Evolutionary conservation across 2,329 filamentous ascomycete genomes (phyloP), one percentile per base, ranked within the genome.

Genomic region (Nannizzia gypsea): DNA sequence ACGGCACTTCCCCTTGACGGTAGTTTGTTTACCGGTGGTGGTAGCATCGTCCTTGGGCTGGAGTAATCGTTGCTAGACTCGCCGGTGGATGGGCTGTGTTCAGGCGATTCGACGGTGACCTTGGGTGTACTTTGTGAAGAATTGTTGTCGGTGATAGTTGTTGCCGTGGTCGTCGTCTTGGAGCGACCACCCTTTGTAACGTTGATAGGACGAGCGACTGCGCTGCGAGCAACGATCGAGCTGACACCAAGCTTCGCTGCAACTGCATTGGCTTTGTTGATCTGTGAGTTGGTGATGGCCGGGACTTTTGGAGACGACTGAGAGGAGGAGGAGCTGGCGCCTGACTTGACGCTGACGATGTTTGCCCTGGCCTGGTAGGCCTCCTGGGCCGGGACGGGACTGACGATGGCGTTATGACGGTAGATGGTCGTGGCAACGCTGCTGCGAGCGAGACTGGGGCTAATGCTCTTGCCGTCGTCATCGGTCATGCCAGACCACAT

Each of bases 381-480:
- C 58, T 90, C 93, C 68, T 93, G 90, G 0, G 90, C 90, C 0
- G 91, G 87, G 60, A 86, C 76, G 1, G 78, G 88, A 70, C 80
- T 90, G 66, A 96, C 83, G 58, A 95, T 84, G 15, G 89, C 90
- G 68, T 95, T 90, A 76, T 91, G 92, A 65, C 90, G 88, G 70
- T 96, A 97, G 58, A 96, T 90, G 20, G 92, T 96, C 0, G 91
- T 96, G 2, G 90, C 91, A 64, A 97, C 88, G 69, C 88, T 91
- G 56, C 73, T 76, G 57, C 77, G 74, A 48, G 71, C 71, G 46
- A 79, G 63, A 63, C 76, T 80, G 17, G 76, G 76, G 3, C 75
- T 71, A 58, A 79, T 71, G 62, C 81, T 84, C 63, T 74, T 78
- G 59, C 77, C 75, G 13, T 72, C 74, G 58, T 77, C 72, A 63